Conservation (phyloP, 2,329 filamentous ascomycete species). For the Grosmannia penicillata region DNA sequence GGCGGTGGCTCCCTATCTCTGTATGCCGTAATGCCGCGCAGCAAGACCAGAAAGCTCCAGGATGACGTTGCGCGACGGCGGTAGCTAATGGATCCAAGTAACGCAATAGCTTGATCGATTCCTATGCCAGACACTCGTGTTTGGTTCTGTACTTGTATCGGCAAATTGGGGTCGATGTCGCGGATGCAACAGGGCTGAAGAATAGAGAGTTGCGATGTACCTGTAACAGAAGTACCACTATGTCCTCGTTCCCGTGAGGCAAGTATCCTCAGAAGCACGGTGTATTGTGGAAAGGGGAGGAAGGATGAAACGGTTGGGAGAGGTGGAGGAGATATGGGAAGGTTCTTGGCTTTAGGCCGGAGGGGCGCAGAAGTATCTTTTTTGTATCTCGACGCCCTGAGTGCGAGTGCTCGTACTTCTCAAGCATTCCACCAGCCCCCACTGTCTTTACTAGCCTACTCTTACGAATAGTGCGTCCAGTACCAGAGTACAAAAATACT, state of each 20-base stretch:
- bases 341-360: constrained; percentile 1
- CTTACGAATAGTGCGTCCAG: too few species aligned
- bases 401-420: neutral
- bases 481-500: too few species aligned
- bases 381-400: neutral
- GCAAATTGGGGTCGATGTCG: constrained; percentile 2
- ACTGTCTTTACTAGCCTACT: too few species aligned
- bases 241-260: constrained; percentile 1
- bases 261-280: constrained; percentile 3
- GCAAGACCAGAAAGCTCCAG: too few species aligned
- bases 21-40: too few species aligned
- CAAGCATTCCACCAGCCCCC: too few species aligned
- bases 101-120: neutral
- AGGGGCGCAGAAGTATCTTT: constrained; percentile 1
- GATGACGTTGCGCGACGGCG: neutral
- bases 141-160: too few species aligned
- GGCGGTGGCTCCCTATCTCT: too few species aligned
- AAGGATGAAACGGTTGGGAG: constrained; percentile 3
- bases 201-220: constrained; percentile 6
- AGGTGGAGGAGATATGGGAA: constrained; percentile 2
- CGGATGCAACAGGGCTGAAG: constrained; percentile 5
- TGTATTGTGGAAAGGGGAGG: constrained; percentile 1
- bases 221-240: constrained; percentile 8
- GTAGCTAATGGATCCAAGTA: neutral
- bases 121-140: too few species aligned